Evolutionary conservation across 305 asterid species (phyloP), one percentile per base, ranked within the genome.

Genomic region (Ruellia speciosa): DNA sequence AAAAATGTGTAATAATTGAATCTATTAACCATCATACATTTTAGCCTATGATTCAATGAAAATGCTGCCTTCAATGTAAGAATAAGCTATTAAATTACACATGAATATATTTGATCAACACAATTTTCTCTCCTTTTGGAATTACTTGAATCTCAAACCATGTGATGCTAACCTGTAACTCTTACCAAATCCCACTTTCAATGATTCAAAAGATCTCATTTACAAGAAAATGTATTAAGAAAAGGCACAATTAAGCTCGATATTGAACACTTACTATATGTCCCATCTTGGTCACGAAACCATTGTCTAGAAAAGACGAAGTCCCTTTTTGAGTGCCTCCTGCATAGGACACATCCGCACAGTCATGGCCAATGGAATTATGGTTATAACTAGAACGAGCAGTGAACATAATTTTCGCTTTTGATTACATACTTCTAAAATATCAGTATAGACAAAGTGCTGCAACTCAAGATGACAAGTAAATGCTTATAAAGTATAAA

Each of bases 271-370:
- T 79, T 82, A 93, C 99, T 89, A 72, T 93, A 89, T 54, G 95
- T 81, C 75, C 96, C 99, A 67, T 93, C 98, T 78, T 90, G 96
- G 65, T 87, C 95, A 34, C 82, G 95, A 75, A 85, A 87, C 98
- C 98, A 90, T 67, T 84, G 94, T 75, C 98, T 76, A 58, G 98
- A 83, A 73, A 83, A 90, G 56, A 87, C 86, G 63, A 90, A 90
- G 73, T 90, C 98, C 77, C 82, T 83, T 80, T 81, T 93, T 41
- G 86, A 70, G 56, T 80, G 81, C 96, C 99, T 77, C 99, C 99
- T 93, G 88, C 73, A 75, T 41, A 63, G 14, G 64, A 34, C 0
- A 43, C 31, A 43, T 43, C 12, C 2, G 16, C 49, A 12, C 49
- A 4, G 16, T 43, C 5, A 43, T 12, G 14, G 16, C 3, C 11